phyloP scores from a whole-genome alignment of 495 filamentous ascomycete species.

The Penicillium silybi region DNA sequence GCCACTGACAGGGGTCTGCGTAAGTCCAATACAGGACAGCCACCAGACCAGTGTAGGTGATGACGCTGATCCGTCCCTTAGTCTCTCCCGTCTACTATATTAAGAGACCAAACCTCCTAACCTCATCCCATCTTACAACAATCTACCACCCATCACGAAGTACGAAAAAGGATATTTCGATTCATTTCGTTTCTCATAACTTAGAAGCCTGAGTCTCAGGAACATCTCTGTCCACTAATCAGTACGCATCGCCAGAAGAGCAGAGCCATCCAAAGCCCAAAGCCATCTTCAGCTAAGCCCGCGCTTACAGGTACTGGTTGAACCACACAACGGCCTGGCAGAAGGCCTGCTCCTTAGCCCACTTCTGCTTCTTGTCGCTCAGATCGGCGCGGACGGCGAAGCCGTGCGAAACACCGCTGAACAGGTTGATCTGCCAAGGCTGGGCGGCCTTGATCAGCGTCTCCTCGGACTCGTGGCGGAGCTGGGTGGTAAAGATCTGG shows the following conservation, averaged over 20 bases:
- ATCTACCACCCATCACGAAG: background rate
- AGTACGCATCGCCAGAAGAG: background rate
- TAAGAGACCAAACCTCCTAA: background rate
- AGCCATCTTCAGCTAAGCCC: background rate
- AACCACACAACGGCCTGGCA: constrained; percentile 79
- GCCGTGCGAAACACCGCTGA: constrained; percentile 70
- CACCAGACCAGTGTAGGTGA: too few species aligned
- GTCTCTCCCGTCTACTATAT: background rate
- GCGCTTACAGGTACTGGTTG: constrained; percentile 51
- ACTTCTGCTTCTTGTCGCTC: constrained; percentile 58
- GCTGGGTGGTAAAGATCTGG: constrained; percentile 68
- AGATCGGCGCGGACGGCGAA: constrained; percentile 72
- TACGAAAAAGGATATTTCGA: background rate
- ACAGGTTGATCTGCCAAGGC: constrained; percentile 80
- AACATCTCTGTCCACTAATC: background rate
- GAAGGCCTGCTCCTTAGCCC: constrained; percentile 83
- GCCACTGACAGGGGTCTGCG: too few species aligned
- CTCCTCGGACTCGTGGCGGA: constrained; percentile 61
- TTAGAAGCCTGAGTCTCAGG: background rate
- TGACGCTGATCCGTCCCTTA: too few species aligned
- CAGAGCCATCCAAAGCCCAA: background rate
- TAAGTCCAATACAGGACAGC: too few species aligned
- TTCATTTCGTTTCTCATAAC: background rate
- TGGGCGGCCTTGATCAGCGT: constrained; percentile 57
- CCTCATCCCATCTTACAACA: background rate